Evolutionary conservation across 2,329 filamentous ascomycete species (phyloP).

Genomic region (Rhynchosporium secalis): DNA sequence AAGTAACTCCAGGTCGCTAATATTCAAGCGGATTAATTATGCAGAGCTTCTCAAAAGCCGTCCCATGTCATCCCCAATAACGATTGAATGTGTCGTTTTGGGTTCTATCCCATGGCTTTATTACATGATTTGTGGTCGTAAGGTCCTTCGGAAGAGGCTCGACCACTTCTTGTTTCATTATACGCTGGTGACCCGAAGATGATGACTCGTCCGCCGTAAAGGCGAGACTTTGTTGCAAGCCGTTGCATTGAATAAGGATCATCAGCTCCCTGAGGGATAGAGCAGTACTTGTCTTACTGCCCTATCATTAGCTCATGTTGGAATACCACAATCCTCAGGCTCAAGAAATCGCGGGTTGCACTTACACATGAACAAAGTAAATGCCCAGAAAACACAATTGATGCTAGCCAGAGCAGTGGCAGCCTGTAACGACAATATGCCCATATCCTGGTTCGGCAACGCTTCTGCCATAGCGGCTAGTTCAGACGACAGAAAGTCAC

Average conservation of each 20-base stretch:
- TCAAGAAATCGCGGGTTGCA: constrained; percentile 17
- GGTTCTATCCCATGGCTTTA: neutral
- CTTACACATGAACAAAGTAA: constrained; percentile 17
- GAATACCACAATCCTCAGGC: neutral
- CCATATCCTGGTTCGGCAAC: constrained; percentile 17
- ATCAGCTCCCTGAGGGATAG: neutral
- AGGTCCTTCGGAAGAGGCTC: no score
- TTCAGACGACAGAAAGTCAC: constrained; percentile 2
- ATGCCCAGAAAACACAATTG: constrained; percentile 6
- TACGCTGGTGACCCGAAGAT: no score
- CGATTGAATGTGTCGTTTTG: no score
- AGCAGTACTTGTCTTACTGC: constrained; percentile 14
- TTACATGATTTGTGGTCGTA: neutral
- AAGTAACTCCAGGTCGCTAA: neutral
- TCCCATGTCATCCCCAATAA: neutral
- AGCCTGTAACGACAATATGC: constrained; percentile 15
- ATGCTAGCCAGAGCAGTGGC: constrained; percentile 12
- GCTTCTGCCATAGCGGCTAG: constrained; percentile 11
- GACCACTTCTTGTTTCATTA: neutral
- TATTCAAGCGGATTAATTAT: no score
- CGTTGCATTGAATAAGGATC: neutral
- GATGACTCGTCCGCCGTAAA: neutral
- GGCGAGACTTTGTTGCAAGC: neutral
- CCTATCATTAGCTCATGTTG: neutral
- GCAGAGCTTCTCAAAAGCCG: neutral